Base-by-base conservation (phyloP, 768 basidiomycete species). In the Amyloporia xantha region DNA sequence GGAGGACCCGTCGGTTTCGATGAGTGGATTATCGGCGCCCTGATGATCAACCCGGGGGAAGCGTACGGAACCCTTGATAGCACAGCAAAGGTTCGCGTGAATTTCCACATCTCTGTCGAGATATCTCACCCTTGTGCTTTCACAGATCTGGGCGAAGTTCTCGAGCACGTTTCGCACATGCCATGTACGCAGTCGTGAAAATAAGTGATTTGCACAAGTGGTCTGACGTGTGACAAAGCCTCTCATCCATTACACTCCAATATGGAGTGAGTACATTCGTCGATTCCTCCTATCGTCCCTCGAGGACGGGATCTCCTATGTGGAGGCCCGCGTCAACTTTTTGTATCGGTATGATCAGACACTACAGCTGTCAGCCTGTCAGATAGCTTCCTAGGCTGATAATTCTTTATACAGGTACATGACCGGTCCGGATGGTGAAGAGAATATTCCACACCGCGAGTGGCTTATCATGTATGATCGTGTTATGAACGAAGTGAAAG, bases 141-240 rank as follows among this genome's bases (percentile, higher is more conserved):
- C 17, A 28, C 50, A 88, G 86, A 89, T 90, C 41, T 90, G 87
- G 87, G 62, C 77, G 38, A 86, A 86, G 53, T 90, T 91, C 58
- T 55, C 58, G 13, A 78, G 69, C 58, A 81, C 76, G 0, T 81
- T 81, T 54, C 24, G 42, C 0, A 72, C 78, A 0, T 71, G 77
- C 19, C 54, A 59, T 13, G 84, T 83, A 60, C 46, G 71, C 65
- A 21, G 3, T 40, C 36, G 36, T n/a, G n/a, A n/a, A n/a, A n/a
- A n/a, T n/a, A n/a, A n/a, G n/a, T 38, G 17, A 30, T 17, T 15
- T 23, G 12, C 17, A 42, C 36, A 33, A 20, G 49, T 17, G 49
- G 27, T n/a, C 39, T 24, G 24, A 9, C 36, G n/a, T 4, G 21
- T 15, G 7, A 10, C 20, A 47, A n/a, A 75, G 74, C 62, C 54